Evolutionary conservation across 331 rosid genomes (phyloP).

Genomic region (Rhamnella rubrinervis): DNA sequence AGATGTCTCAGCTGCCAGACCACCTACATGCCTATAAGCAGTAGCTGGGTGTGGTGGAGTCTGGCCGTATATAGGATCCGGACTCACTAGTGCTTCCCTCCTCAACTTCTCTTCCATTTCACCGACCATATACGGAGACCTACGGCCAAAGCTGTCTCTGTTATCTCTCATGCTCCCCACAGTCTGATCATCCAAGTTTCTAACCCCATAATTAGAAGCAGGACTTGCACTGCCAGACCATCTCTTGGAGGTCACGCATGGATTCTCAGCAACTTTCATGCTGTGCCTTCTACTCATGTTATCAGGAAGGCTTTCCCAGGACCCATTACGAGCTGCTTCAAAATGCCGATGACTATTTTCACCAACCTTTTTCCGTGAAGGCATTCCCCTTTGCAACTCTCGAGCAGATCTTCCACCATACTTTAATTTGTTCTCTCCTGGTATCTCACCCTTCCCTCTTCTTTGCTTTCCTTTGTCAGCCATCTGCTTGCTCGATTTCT

Average conservation of each 20-base stretch:
- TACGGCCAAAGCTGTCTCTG: conserved; percentile 21
- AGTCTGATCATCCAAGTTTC: conserved; percentile 35
- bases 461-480: conserved; percentile 2
- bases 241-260: conserved; percentile 10
- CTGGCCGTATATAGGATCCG: conserved; percentile 29
- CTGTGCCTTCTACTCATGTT: conserved; percentile 22
- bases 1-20: conserved; percentile 21
- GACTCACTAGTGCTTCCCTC: conserved; percentile 38
- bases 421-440: conserved; percentile 26
- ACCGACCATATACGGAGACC: conserved; percentile 15
- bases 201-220: conserved; percentile 30
- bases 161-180: conserved; percentile 22
- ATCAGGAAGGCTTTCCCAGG: background rate
- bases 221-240: conserved; percentile 26
- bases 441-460: conserved; percentile 18
- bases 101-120: conserved; percentile 27
- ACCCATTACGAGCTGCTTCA: conserved; percentile 27
- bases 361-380: conserved; percentile 24
- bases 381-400: conserved; percentile 17
- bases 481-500: conserved; percentile 33
- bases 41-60: conserved; percentile 8
- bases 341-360: conserved; percentile 26
- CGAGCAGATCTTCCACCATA: conserved; percentile 16
- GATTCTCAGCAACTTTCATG: conserved; percentile 10
- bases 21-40: conserved; percentile 29